These are phyloP conservation scores for Globisporangium middletonii DNA, from an alignment of 352 stramenopile genomes.

Conservation along the genomic window DNA sequence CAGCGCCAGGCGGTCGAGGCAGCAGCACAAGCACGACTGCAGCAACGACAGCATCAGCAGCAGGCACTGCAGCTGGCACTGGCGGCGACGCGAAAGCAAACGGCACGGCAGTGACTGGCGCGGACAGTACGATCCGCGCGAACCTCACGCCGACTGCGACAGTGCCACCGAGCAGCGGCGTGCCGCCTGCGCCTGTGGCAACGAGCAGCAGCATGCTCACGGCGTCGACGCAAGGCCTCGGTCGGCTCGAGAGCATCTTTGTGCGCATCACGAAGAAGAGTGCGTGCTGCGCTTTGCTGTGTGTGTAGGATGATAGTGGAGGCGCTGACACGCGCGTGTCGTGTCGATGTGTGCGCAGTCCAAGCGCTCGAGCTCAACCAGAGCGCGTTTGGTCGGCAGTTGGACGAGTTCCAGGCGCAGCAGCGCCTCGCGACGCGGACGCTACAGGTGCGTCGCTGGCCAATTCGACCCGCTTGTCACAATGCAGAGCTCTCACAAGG, in stretches of 20 bases:
- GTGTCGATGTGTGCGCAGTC: constrained; percentile 23
- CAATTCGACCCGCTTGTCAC: too few relatives aligned
- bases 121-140: not conserved
- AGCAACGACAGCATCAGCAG: too few relatives aligned
- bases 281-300: constrained; percentile 16
- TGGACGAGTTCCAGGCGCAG: constrained; percentile 53
- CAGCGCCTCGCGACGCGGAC: constrained; percentile 31
- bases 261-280: constrained; percentile 83
- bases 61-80: not conserved
- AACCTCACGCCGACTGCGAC: not conserved
- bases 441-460: constrained; percentile 24
- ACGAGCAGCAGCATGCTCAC: not conserved
- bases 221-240: constrained; percentile 38
- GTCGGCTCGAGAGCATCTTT: constrained; percentile 78
- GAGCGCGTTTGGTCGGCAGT: constrained; percentile 37
- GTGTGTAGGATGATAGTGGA: not conserved
- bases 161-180: too few relatives aligned
- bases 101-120: not conserved
- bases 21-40: too few relatives aligned
- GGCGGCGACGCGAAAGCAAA: not conserved
- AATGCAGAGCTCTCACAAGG: too few relatives aligned
- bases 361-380: constrained; percentile 72
- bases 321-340: not conserved
- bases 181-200: not conserved
- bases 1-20: too few relatives aligned